Evolutionary conservation across 2,329 filamentous ascomycete species (phyloP).

Genomic region (Cladosporium sphaerospermum): DNA sequence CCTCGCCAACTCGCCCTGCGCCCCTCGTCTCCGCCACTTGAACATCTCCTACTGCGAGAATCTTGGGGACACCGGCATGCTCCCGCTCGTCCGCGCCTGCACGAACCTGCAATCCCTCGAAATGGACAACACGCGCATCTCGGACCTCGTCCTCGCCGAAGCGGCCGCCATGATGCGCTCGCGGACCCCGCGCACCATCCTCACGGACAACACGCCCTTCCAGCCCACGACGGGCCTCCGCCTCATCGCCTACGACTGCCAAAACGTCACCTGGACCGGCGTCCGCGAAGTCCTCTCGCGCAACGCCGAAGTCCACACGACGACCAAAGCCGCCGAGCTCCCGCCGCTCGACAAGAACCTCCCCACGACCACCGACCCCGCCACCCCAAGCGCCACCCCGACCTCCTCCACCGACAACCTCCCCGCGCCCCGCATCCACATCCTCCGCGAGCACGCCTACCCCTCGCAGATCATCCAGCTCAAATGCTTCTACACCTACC

Average conservation of each 20-base stretch:
- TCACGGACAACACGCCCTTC: conserved; percentile 37
- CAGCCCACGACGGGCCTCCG: conserved; percentile 54
- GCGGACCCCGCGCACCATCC: conserved; percentile 36
- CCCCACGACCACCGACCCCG: conserved; percentile 17
- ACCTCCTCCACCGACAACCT: conserved; percentile 17
- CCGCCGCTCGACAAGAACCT: conserved; percentile 18
- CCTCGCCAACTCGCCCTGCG: conserved; percentile 71
- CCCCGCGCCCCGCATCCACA: conserved; percentile 20
- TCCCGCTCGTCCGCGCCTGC: conserved; percentile 74
- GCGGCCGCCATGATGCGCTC: conserved; percentile 71
- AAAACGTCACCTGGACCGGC: conserved; percentile 87
- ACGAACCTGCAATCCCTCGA: conserved; percentile 63
- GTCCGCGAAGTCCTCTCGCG: conserved; percentile 78
- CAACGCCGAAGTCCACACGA: conserved; percentile 67
- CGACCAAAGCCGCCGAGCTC: conserved; percentile 27
- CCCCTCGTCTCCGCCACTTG: conserved; percentile 65
- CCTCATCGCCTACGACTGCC: conserved; percentile 84
- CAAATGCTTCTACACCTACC: conserved; percentile 93
- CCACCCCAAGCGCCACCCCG: conserved; percentile 21
- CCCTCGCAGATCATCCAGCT: conserved; percentile 75
- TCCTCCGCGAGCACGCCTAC: conserved; percentile 44
- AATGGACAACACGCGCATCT: conserved; percentile 89
- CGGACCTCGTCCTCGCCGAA: conserved; percentile 78
- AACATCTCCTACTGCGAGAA: conserved; percentile 87
- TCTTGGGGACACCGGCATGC: conserved; percentile 74